These are phyloP conservation scores for Aspergillus viridinutans DNA, from an alignment of 2,329 filamentous ascomycete species.

Conservation along the genomic window DNA sequence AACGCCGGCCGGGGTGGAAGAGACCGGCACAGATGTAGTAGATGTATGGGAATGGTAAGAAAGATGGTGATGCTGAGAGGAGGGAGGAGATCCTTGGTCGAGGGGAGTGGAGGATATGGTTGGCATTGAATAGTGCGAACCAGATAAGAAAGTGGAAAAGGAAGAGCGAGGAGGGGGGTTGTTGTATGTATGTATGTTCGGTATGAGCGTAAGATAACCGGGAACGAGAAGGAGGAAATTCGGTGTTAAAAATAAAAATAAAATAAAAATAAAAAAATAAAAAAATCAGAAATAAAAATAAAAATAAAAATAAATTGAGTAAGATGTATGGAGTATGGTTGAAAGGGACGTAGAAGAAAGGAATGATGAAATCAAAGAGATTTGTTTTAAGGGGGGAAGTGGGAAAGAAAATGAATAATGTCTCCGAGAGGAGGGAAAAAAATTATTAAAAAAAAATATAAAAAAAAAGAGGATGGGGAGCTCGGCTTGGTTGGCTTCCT, in stretches of 20 bases:
- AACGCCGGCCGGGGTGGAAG: conserved; percentile 17
- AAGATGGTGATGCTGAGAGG: conserved; percentile 24
- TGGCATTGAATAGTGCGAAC: conserved; percentile 40
- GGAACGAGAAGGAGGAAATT: conserved; percentile 15
- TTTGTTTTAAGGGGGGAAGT: conserved; percentile 8
- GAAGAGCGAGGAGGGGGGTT: conserved; percentile 1
- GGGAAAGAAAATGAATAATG: conserved; percentile 9
- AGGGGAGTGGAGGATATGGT: conserved; percentile 36
- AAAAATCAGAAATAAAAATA: not conserved
- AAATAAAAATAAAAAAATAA: not conserved
- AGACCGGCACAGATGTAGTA: conserved; percentile 24
- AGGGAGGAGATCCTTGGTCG: conserved; percentile 36
- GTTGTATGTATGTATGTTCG: not conserved
- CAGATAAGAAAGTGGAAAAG: conserved; percentile 27
- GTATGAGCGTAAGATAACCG: conserved; percentile 1
- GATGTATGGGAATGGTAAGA: conserved; percentile 18
- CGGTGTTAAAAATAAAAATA: conserved; percentile 5
- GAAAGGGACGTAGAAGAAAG: not conserved
- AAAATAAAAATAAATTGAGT: conserved; percentile 6
- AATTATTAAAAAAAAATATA: conserved; percentile 1
- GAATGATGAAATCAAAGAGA: not conserved
- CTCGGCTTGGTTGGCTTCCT: conserved; percentile 3
- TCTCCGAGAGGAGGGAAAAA: conserved; percentile 1
- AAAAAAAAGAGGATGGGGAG: conserved; percentile 4
- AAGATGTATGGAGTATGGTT: not conserved